Base-by-base conservation (phyloP, 768 basidiomycete genomes). In the Amanita brunnescens region DNA sequence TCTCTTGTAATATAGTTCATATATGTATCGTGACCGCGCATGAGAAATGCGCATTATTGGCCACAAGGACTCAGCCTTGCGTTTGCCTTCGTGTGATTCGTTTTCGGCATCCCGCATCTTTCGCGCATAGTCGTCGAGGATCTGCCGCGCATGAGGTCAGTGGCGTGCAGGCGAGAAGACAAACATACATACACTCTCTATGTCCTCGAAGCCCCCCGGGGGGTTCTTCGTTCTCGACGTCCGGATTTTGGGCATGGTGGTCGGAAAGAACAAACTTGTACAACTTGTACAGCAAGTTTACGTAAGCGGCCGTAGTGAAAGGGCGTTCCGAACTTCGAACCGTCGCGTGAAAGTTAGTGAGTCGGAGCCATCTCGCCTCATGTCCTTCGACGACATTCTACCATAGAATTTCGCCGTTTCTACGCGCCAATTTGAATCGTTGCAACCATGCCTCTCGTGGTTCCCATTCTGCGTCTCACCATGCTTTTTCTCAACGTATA, bases 51-150 rank as follows among this genome's bases (percentile, higher is more conserved):
- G 84, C 93, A 98, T 98, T 55, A 99, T 96, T 38, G 95, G 92
- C 95, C 96, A 94, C 34, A 92, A 67, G 5, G 87, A 87, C 70
- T 93, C 91, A 21, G 85, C 80, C 68, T 88, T 92, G 65, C 93
- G 90, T 67, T 99, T 98, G 56, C 96, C 96, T 66, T 99, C 96
- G 65, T 99, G 96, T 1, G 86, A 84, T 70, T 99, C 96, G 62
- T 94, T 96, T 76, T 99, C 96, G 1, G 90, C 96, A 68, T 99
- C 96, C 49, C 96, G 77, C 96, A 99, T 99, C 74, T 96, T 98
- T 74, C 92, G 91, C 39, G 91, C 89, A 66, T 98, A 99, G 70
- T 98, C 96, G 58, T 98, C 96, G 58, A 98, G 85, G 59, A 97
- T 85, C 87, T 95, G 54, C 55, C 55, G 30, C 45, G 54, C 14